These are phyloP conservation scores for Verticillium tricorpus DNA, from an alignment of 2,329 filamentous ascomycete genomes.

Conservation along the genomic window DNA sequence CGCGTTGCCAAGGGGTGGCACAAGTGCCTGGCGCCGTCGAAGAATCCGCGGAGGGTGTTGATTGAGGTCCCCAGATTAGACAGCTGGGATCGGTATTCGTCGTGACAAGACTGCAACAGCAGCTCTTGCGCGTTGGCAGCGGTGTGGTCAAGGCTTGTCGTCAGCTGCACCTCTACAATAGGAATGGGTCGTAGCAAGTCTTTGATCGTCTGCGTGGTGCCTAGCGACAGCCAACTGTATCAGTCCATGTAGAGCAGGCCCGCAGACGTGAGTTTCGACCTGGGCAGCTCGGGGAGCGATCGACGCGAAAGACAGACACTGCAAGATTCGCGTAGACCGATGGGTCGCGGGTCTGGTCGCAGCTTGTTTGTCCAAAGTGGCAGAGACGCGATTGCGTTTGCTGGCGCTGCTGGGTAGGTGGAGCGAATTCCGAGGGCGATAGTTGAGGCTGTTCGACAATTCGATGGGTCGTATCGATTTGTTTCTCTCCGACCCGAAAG, in stretches of 20 bases:
- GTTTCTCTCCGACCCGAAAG: too few species aligned
- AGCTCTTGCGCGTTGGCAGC: background rate
- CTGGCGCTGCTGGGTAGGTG: too few species aligned
- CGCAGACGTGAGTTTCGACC: too few species aligned
- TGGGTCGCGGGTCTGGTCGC: too few species aligned
- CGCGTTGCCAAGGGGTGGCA: conserved; percentile 24
- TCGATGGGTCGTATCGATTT: too few species aligned
- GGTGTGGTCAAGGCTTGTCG: background rate
- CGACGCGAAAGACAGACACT: too few species aligned
- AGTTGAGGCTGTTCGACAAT: background rate
- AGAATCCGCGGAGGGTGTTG: background rate
- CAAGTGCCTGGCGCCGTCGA: conserved; percentile 3
- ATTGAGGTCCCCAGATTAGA: background rate
- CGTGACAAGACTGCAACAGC: conserved; percentile 4
- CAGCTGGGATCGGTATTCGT: background rate
- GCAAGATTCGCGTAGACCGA: too few species aligned
- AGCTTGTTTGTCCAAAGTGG: too few species aligned
- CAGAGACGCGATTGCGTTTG: too few species aligned
- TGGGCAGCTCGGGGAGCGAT: too few species aligned
- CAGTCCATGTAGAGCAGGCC: conserved; percentile 25
- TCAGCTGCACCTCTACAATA: conserved; percentile 9
- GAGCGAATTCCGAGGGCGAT: background rate
- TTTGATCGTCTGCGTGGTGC: conserved; percentile 22
- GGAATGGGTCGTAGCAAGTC: conserved; percentile 9
- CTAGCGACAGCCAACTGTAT: conserved; percentile 22